Base-by-base conservation (phyloP, 177 flowering plant genomes). In the Tripterygium wilfordii region DNA sequence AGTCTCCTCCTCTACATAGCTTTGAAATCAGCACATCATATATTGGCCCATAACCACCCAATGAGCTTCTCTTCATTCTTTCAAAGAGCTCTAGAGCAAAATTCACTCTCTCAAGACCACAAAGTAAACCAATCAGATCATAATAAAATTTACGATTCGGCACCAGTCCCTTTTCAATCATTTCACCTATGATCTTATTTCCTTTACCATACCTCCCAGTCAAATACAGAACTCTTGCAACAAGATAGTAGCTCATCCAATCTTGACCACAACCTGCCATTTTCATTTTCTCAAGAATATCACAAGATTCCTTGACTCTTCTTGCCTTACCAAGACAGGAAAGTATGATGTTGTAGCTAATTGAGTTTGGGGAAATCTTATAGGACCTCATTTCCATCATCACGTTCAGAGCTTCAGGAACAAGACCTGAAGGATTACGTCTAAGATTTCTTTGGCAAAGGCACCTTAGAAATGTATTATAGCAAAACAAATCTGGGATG, bases 11-110 rank as follows among this genome's bases (percentile, higher is more conserved):
- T 41, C 59, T 69, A 60, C 92, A 87, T 21, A 87, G 69, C 65
- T 80, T 80, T 16, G 75, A 67, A 64, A 88, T 88, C 24, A 88
- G 65, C 62, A 88, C 46, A 66, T 88, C 84, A 71, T 88, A 88
- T 15, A 74, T 70, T 21, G 80, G 78, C 3, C 84, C 88, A 75
- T 67, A 78, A 24, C 70, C 77, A 25, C 78, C 85, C 48, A 64
- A 32, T 14, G 56, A 57, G 53, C 39, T 66, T 51, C 54, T 70
- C 72, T 77, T 85, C 94, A 84, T 82, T 28, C 63, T 40, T 28
- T 72, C 79, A 42, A 88, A 76, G 36, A 84, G 43, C 53, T 71
- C 71, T 10, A 84, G 68, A 45, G 90, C 96, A 66, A 63, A 67
- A 48, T 63, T 61, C 30, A 70, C 71, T 42, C 83, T 71, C 61